Evolutionary conservation across 2,329 filamentous ascomycete genomes (phyloP).

Genomic region (Teratosphaeria viscida): DNA sequence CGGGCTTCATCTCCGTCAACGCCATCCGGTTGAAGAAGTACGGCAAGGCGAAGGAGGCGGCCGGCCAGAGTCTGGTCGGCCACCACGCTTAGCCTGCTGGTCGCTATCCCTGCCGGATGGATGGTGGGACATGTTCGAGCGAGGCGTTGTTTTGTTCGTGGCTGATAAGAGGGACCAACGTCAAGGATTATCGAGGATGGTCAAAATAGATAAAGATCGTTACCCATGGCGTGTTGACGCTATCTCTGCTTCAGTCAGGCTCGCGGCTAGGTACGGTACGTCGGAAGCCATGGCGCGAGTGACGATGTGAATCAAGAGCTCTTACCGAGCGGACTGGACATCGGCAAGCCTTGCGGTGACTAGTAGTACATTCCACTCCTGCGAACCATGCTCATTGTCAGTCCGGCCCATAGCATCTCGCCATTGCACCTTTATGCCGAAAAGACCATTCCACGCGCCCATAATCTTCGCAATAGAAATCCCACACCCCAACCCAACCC

Average conservation of each 20-base stretch:
- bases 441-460: neutral
- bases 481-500: neutral
- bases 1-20: conserved; percentile 60
- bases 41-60: conserved; percentile 29
- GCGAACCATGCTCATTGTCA: neutral
- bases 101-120: neutral
- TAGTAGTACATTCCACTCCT: neutral
- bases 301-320: neutral
- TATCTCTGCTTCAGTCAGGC: too few species aligned
- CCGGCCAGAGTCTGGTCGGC: conserved; percentile 24
- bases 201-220: neutral
- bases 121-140: conserved; percentile 1
- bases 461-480: neutral
- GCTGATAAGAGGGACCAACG: neutral
- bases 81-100: neutral
- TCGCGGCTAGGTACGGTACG: too few species aligned
- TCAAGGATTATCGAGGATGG: neutral
- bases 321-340: neutral
- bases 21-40: conserved; percentile 45
- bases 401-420: neutral
- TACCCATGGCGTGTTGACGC: too few species aligned
- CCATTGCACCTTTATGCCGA: neutral
- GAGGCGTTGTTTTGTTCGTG: neutral
- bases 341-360: neutral
- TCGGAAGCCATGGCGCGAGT: too few species aligned